phyloP scores from a whole-genome alignment of 2,329 filamentous ascomycete genomes.

The Trichoderma hamatum region DNA sequence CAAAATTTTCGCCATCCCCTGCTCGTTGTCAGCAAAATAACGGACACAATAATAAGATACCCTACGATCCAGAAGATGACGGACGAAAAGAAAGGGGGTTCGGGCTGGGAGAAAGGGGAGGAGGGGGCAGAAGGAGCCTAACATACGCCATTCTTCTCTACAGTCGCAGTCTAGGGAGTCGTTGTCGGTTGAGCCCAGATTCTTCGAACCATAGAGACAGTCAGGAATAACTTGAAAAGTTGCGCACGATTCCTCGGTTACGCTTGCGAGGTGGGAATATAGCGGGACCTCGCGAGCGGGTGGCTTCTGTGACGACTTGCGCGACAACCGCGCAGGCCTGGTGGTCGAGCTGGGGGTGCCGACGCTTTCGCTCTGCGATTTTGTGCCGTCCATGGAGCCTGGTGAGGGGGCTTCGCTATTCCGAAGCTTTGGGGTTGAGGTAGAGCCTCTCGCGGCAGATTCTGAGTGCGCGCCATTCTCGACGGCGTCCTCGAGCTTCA shows the following conservation, averaged over 20 bases:
- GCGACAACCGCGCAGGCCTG: slow-evolving; percentile 70
- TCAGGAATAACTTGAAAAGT: slow-evolving; percentile 81
- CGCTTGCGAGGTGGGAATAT: slow-evolving; percentile 76
- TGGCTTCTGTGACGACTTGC: slow-evolving; percentile 71
- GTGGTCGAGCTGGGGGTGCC: slow-evolving; percentile 50
- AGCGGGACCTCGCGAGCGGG: slow-evolving; percentile 64
- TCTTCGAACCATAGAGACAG: slow-evolving; percentile 90
- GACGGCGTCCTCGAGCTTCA: slow-evolving; percentile 48
- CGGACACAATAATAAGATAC: neutral
- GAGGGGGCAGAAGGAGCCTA: neutral
- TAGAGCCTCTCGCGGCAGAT: slow-evolving; percentile 46
- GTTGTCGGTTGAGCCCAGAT: slow-evolving; percentile 88
- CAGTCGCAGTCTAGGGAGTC: slow-evolving; percentile 94
- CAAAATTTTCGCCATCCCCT: slow-evolving; percentile 71
- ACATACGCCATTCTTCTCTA: slow-evolving; percentile 90
- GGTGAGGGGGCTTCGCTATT: slow-evolving; percentile 40
- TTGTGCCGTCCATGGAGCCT: slow-evolving; percentile 49
- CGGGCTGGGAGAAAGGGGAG: neutral
- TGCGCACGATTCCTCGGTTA: slow-evolving; percentile 72
- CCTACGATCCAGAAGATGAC: slow-evolving; percentile 2
- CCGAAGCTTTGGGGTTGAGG: slow-evolving; percentile 41
- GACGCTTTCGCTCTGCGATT: slow-evolving; percentile 52
- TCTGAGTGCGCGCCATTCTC: slow-evolving; percentile 45
- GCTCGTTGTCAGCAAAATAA: slow-evolving; percentile 26
- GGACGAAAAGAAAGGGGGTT: neutral